These are phyloP conservation scores for Haplosporangium sp. DNA, from an alignment of 371 early-diverging fungal genomes.

Conservation along the genomic window DNA sequence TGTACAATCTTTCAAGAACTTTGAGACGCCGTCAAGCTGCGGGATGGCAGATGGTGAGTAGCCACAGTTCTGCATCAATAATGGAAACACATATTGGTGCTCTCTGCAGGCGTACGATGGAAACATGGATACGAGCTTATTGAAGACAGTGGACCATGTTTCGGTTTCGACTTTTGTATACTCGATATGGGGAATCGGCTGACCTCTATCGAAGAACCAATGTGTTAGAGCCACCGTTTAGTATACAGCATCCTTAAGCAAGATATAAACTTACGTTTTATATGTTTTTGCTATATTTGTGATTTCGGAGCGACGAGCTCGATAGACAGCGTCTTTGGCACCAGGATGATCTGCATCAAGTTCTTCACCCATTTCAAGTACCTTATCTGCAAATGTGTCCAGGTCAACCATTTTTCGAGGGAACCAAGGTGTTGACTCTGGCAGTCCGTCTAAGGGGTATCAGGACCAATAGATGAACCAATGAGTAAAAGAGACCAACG, in stretches of 20 bases:
- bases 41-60: slow-evolving; percentile 89
- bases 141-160: slow-evolving; percentile 91
- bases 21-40: slow-evolving; percentile 90
- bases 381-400: slow-evolving; percentile 94
- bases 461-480: not conserved
- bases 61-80: slow-evolving; percentile 93
- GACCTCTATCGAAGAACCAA: slow-evolving; percentile 64
- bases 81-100: slow-evolving; percentile 91
- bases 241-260: not conserved
- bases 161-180: slow-evolving; percentile 87
- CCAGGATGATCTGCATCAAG: slow-evolving; percentile 95
- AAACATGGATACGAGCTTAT: slow-evolving; percentile 81
- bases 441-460: slow-evolving; percentile 13
- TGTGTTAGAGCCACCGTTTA: not conserved
- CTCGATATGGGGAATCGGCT: slow-evolving; percentile 84
- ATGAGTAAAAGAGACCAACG: not conserved
- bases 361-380: slow-evolving; percentile 93
- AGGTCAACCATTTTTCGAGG: slow-evolving; percentile 94
- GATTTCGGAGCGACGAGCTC: slow-evolving; percentile 88
- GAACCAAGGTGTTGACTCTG: slow-evolving; percentile 86
- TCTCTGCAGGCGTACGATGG: slow-evolving; percentile 93
- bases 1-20: slow-evolving; percentile 95
- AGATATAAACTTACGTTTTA: slow-evolving; percentile 62
- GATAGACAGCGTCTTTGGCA: slow-evolving; percentile 89
- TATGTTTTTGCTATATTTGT: slow-evolving; percentile 88